Evolutionary conservation across 305 asterid species (phyloP).

Genomic region (Nicotiana rustica): DNA sequence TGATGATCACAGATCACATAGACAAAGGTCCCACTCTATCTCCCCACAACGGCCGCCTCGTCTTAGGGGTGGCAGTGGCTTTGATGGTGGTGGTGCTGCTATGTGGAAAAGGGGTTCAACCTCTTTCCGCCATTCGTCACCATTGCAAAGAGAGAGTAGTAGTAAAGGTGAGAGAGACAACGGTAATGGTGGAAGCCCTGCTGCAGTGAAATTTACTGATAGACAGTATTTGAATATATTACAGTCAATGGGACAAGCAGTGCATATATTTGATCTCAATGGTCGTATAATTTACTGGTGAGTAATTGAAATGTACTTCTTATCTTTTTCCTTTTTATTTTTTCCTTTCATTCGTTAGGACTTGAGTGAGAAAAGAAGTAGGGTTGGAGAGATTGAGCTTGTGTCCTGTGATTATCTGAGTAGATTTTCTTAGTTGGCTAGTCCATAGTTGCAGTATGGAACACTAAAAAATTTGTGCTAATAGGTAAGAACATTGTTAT

Average conservation of each 20-base stretch:
- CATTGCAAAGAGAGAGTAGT: constrained; percentile 80
- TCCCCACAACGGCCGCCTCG: constrained; percentile 74
- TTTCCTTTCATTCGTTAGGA: not conserved
- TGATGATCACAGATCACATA: constrained; percentile 42
- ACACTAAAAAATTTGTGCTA: not conserved
- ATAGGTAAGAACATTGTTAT: constrained; percentile 4
- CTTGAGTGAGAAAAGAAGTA: not conserved
- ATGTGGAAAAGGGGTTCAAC: constrained; percentile 64
- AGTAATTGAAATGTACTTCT: constrained; percentile 43
- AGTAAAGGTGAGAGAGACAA: constrained; percentile 31
- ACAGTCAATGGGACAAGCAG: constrained; percentile 92
- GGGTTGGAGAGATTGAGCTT: constrained; percentile 15
- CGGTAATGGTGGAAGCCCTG: constrained; percentile 47
- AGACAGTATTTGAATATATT: constrained; percentile 79
- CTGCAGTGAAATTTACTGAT: constrained; percentile 69
- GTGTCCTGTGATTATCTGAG: not conserved
- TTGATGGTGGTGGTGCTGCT: constrained; percentile 52
- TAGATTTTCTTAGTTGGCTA: not conserved
- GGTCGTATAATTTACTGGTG: constrained; percentile 83
- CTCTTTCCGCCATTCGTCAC: constrained; percentile 77
- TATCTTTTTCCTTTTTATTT: not conserved
- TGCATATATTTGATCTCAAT: constrained; percentile 71
- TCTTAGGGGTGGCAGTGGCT: constrained; percentile 42
- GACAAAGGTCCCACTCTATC: constrained; percentile 81
- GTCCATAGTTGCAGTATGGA: constrained; percentile 11